Base-by-base conservation (phyloP, 1,139 yeast species). In the Yamadazyma trypodendri region DNA sequence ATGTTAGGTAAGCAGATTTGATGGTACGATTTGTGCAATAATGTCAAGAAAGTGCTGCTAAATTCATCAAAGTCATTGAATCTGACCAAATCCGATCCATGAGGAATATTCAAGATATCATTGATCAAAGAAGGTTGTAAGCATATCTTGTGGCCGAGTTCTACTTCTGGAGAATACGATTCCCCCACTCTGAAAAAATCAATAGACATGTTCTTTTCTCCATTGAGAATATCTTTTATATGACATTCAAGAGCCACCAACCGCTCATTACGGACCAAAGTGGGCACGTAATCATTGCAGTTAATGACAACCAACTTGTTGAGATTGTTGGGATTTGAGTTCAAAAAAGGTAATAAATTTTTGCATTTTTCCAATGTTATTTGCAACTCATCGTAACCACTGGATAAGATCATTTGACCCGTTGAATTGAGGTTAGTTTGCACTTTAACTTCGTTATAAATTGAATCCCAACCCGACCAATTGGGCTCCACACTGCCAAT, bases 381-480 rank as follows among this genome's bases (percentile, higher is more conserved):
- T 13, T 47, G 42, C 17, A 66, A 42, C 42, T 66, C 72, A 36
- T 49, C 51, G 36, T 39, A 48, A 2, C 50, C 46, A 37, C 35
- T 44, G 22, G 56, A 56, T 13, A 52, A 52, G 2, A 55, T 44
- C 1, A 50, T 50, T 4, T 43, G 38, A 10, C 47, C 42, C 6
- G 41, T 41, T 11, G 44, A 33, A 16, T 40, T 36, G 11, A 39
- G n/a, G 38, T 59, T 61, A 3, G 61, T 45, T 16, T 57, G 62
- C 12, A 75, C 65, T 28, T 58, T 52, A 10, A 79, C 55, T 10
- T 65, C 71, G 7, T 65, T 60, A 11, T 79, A 52, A 8, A 79
- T 50, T 2, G 65, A 63, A 20, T 63, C 59, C 84, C 86, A 79
- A 0, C 81, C 84, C 20, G 65, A 62, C 86, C 86, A 81, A 2